Evolutionary conservation across 202 grass and related monocot species (phyloP).

Genomic region (Elaeis oleifera): DNA sequence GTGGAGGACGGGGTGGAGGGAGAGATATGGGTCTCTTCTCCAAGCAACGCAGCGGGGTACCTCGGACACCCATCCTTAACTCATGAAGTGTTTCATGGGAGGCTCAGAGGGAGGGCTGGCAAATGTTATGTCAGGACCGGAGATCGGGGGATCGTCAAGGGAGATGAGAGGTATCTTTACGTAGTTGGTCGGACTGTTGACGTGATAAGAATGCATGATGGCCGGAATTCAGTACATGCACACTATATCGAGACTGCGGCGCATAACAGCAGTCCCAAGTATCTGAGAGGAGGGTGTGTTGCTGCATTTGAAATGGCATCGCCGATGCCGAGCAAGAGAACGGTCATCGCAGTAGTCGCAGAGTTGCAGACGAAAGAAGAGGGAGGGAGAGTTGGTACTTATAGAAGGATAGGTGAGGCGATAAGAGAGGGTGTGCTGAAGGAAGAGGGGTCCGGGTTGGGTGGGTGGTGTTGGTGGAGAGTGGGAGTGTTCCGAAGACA

Average conservation of each 20-base stretch:
- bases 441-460: conserved; percentile 12
- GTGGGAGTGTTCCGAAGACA: conserved; percentile 38
- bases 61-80: conserved; percentile 28
- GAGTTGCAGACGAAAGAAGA: conserved; percentile 28
- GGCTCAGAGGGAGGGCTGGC: conserved; percentile 1
- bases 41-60: conserved; percentile 55
- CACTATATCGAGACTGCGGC: conserved; percentile 41
- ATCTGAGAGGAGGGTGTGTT: conserved; percentile 36
- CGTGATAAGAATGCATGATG: neutral
- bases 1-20: conserved; percentile 46
- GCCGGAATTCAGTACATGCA: conserved; percentile 12
- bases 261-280: conserved; percentile 1
- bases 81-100: conserved; percentile 20
- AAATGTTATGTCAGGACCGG: conserved; percentile 31
- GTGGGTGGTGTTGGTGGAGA: conserved; percentile 31
- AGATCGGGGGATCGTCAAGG: conserved; percentile 33
- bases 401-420: conserved; percentile 21
- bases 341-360: conserved; percentile 21
- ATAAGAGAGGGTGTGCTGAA: conserved; percentile 26
- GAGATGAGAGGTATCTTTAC: conserved; percentile 34
- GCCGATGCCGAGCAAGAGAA: neutral
- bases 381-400: neutral
- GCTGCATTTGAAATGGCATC: conserved; percentile 17
- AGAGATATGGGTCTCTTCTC: conserved; percentile 49
- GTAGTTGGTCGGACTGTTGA: conserved; percentile 33